Evolutionary conservation across 371 early-diverging fungal genomes (phyloP), one percentile per base, ranked within the genome.

Genomic region (Circinella minor): DNA sequence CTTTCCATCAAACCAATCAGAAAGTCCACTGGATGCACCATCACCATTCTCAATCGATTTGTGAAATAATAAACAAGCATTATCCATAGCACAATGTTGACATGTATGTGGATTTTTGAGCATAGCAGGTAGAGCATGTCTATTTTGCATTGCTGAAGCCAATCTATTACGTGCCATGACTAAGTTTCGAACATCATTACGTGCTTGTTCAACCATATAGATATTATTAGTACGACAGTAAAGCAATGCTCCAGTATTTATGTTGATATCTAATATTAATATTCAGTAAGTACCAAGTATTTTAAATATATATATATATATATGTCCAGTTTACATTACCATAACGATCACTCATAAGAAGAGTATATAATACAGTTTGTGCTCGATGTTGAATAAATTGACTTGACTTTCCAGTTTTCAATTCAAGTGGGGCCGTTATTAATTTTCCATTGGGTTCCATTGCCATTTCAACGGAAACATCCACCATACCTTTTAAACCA

Each of bases 401-500:
- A 4, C 76, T 78, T 3, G 75, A 66, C 55, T 82, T 84, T 15
- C 98, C 96, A 0, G 98, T 96, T 73, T 98, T 98, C 34, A 98
- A 66, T 77, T 98, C 99, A 47, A 98, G 85, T 1, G 98, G 98
- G 36, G 90, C 85, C 2, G 81, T 78, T 37, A 86, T 51, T 0
- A 74, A 79, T 38, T 71, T 77, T 3, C 69, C 66, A 20, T 55
- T 69, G 1, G 77, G 78, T 1, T 70, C 67, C 62, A 90, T 68
- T 6, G 74, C 74, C 0, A 87, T 81, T 61, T 90, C 80, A 5
- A 94, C 65, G 1, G 93, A 86, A 27, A 90, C 91, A 71, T 98
- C 98, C 9, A 98, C 85, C 76, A 93, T 95, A 18, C 99, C 99
- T 63, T 97, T 98, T 17, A 98, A 71, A 1, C 99, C 99, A 77